Percentiles rank a stretch among this genome's conserved stretches.
These are phyloP conservation scores for Aspergillus affinis DNA, from an alignment of 495 filamentous ascomycete genomes.

Conservation along the genomic window DNA sequence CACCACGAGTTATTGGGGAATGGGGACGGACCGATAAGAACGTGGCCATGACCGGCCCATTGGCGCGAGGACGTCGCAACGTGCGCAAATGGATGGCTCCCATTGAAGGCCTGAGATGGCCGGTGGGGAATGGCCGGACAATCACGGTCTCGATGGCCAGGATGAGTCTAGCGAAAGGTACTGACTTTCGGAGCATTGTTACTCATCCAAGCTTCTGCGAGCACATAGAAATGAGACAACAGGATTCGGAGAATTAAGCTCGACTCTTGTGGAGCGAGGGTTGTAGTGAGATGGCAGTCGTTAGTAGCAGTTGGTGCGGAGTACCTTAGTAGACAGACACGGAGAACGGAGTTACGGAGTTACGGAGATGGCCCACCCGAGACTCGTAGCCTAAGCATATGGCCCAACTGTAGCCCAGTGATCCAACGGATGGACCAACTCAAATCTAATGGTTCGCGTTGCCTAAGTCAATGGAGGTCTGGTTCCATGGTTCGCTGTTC, in stretches of 20 bases:
- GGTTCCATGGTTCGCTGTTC: background rate
- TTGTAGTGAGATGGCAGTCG: too few relatives aligned
- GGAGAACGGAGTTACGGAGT: too few relatives aligned
- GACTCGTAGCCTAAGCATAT: background rate
- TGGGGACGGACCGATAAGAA: background rate
- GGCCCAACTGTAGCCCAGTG: background rate
- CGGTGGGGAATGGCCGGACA: constrained; percentile 4
- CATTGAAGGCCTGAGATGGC: constrained; percentile 15
- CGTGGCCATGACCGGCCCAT: constrained; percentile 8
- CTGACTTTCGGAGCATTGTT: background rate
- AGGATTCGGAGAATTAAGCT: background rate
- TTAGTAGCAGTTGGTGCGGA: too few relatives aligned
- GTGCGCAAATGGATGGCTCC: constrained; percentile 40
- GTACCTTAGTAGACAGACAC: too few relatives aligned
- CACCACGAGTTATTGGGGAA: background rate
- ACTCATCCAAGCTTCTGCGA: background rate
- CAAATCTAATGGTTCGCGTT: too few relatives aligned
- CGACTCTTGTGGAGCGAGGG: too few relatives aligned
- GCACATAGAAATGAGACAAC: background rate
- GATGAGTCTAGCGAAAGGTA: background rate
- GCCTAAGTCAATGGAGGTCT: too few relatives aligned
- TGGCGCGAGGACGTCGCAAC: constrained; percentile 26
- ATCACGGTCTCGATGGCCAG: background rate
- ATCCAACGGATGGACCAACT: background rate
- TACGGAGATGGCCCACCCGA: too few relatives aligned